Evolutionary conservation across 306 rosid species (phyloP).

Genomic region (Corylus avellana): DNA sequence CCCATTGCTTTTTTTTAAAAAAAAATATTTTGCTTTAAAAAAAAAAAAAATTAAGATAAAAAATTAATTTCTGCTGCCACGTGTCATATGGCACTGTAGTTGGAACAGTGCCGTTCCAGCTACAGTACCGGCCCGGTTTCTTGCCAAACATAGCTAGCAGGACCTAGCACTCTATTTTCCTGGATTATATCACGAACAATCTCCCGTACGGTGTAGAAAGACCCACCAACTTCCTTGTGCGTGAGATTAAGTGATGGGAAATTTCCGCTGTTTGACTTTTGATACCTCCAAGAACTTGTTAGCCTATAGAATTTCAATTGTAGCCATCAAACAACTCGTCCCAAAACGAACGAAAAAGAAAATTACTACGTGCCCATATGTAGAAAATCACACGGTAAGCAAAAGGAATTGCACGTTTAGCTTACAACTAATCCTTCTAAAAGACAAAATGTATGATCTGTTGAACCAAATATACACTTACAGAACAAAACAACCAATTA

Average conservation of each 20-base stretch:
- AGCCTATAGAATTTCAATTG: background rate
- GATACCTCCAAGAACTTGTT: slow-evolving; percentile 56
- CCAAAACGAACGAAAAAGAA: no score
- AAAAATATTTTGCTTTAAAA: no score
- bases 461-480: background rate
- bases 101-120: no score
- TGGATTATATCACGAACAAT: slow-evolving; percentile 93
- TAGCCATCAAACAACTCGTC: no score
- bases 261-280: slow-evolving; percentile 73
- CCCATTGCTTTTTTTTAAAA: no score
- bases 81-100: no score
- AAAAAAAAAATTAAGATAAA: no score
- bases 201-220: slow-evolving; percentile 97
- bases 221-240: slow-evolving; percentile 98
- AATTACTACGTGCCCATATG: no score
- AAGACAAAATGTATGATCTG: background rate
- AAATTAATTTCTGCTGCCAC: no score
- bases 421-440: slow-evolving; percentile 2
- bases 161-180: slow-evolving; percentile 93
- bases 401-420: background rate
- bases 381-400: no score
- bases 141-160: no score
- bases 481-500: background rate
- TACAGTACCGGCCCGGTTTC: no score
- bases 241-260: slow-evolving; percentile 91